phyloP scores from a whole-genome alignment of 441 rosid species.

The Pelargonium cotyledonis region DNA sequence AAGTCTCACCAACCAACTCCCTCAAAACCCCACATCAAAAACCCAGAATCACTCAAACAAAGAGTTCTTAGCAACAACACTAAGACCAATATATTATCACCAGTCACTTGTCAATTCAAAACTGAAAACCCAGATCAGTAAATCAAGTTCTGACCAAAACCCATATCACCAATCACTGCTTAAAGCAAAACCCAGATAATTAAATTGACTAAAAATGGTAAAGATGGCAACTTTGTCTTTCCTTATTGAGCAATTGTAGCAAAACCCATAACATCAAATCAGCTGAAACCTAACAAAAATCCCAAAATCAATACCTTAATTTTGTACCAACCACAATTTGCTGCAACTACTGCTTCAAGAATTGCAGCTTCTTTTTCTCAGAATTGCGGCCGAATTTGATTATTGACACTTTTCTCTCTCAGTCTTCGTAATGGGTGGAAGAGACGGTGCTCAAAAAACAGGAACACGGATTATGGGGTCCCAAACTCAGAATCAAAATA shows the following conservation, averaged over 20 bases:
- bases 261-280: neutral
- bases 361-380: neutral
- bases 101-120: neutral
- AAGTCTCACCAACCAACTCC: neutral
- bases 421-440: neutral
- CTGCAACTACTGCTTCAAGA: too few relatives aligned
- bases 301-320: neutral
- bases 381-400: too few relatives aligned
- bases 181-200: neutral
- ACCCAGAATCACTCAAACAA: neutral
- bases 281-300: too few relatives aligned
- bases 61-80: neutral
- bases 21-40: neutral
- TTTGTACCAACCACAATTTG: too few relatives aligned
- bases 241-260: neutral
- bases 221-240: neutral
- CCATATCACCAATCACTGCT: conserved; percentile 12
- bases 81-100: neutral
- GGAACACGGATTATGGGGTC: neutral
- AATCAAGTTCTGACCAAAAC: conserved; percentile 16
- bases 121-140: neutral
- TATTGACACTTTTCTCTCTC: too few relatives aligned
- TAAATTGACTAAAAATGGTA: neutral
- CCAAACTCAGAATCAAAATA: neutral
- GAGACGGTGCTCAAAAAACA: neutral